A percentile compares a stretch with the other conserved stretches of the same genome.
These are phyloP conservation scores for Colletotrichum costaricense DNA, from an alignment of 2,329 filamentous ascomycete species.

Conservation along the genomic window DNA sequence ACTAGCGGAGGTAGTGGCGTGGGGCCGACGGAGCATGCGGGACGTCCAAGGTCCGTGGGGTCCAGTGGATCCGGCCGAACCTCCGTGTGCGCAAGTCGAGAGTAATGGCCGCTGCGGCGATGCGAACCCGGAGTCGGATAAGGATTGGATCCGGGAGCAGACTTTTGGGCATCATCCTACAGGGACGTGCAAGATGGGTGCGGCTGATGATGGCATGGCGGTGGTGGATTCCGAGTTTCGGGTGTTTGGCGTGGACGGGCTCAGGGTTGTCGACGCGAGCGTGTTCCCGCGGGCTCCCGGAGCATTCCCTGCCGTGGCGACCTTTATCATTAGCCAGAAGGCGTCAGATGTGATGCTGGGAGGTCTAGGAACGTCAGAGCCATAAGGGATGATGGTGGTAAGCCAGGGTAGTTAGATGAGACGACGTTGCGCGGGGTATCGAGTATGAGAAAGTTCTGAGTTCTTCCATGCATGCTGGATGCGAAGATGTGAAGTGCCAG, in stretches of 20 bases:
- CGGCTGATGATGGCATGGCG: slow-evolving; percentile 62
- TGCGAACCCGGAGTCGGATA: slow-evolving; percentile 50
- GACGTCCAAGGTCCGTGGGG: slow-evolving; percentile 7
- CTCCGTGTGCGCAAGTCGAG: slow-evolving; percentile 32
- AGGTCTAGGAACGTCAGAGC: background rate
- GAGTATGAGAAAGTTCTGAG: background rate
- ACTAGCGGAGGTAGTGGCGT: slow-evolving; percentile 43
- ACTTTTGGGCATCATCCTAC: slow-evolving; percentile 69
- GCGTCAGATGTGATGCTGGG: slow-evolving; percentile 57
- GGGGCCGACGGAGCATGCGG: slow-evolving; percentile 30
- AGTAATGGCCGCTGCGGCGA: slow-evolving; percentile 37
- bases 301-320: slow-evolving; percentile 50
- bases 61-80: slow-evolving; percentile 40
- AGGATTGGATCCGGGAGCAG: slow-evolving; percentile 51
- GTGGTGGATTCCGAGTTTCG: slow-evolving; percentile 68
- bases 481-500: background rate
- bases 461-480: slow-evolving; percentile 7
- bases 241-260: slow-evolving; percentile 63
- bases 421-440: background rate
- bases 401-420: background rate
- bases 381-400: background rate
- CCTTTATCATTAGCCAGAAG: slow-evolving; percentile 69
- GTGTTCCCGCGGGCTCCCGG: slow-evolving; percentile 62
- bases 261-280: slow-evolving; percentile 72
- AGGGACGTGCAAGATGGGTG: slow-evolving; percentile 66